Conservation (phyloP, 2,329 filamentous ascomycete species). For the Thielaviopsis cerberus region DNA sequence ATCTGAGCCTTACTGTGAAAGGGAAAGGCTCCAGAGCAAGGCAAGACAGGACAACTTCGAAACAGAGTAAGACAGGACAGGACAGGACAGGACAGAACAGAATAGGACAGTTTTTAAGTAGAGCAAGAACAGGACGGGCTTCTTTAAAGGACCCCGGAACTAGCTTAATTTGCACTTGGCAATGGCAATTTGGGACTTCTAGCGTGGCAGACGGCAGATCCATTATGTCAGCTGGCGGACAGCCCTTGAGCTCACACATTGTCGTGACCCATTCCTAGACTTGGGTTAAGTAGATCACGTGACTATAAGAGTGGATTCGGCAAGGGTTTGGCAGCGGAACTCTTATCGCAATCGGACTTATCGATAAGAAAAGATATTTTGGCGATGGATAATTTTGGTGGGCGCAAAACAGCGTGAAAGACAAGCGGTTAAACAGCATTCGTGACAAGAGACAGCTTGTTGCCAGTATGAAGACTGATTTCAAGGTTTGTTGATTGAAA, state of each 20-base stretch:
- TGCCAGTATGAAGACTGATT: conserved; percentile 89
- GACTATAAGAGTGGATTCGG: not conserved
- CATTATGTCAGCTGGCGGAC: not conserved
- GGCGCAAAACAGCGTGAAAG: not conserved
- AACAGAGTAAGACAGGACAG: too few relatives aligned
- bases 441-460: not conserved
- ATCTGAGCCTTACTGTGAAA: too few relatives aligned
- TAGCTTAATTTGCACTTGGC: too few relatives aligned
- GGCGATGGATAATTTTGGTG: not conserved
- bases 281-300: not conserved
- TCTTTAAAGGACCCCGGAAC: too few relatives aligned
- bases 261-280: not conserved
- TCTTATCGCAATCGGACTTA: conserved; percentile 4
- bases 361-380: conserved; percentile 11
- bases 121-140: too few relatives aligned
- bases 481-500: conserved; percentile 47
- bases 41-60: too few relatives aligned
- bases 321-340: not conserved
- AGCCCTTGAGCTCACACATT: too few relatives aligned
- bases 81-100: too few relatives aligned
- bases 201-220: too few relatives aligned
- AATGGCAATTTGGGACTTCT: too few relatives aligned
- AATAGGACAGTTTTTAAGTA: too few relatives aligned
- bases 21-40: too few relatives aligned
- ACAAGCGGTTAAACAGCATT: not conserved